These are phyloP conservation scores for Hamamelis virginiana DNA, from an alignment of 164 flowering plant genomes.

Conservation along the genomic window DNA sequence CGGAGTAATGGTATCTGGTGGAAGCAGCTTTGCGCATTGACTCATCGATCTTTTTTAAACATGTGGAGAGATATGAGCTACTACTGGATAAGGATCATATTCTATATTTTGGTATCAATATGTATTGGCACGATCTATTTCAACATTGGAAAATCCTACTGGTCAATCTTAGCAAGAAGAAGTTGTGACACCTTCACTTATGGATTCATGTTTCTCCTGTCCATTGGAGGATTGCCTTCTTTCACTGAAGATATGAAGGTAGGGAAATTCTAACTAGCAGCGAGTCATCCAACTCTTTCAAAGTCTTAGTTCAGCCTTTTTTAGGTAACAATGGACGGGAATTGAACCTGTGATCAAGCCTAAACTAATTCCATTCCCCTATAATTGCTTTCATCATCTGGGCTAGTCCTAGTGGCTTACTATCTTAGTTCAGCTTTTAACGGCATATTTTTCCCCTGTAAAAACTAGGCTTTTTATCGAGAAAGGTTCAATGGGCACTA, in stretches of 20 bases:
- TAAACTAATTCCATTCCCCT: too few relatives aligned
- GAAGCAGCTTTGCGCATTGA: slow-evolving; percentile 26
- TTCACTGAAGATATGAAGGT: slow-evolving; percentile 31
- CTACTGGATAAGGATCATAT: slow-evolving; percentile 44
- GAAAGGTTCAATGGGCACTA: slow-evolving; percentile 28
- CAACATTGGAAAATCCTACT: slow-evolving; percentile 29
- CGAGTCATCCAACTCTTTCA: too few relatives aligned
- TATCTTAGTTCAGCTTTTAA: too few relatives aligned
- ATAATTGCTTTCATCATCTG: too few relatives aligned
- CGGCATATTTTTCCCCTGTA: neutral
- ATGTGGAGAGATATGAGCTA: slow-evolving; percentile 69
- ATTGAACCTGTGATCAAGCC: too few relatives aligned
- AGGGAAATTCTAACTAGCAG: too few relatives aligned
- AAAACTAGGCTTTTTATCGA: slow-evolving; percentile 13
- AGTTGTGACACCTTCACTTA: slow-evolving; percentile 9
- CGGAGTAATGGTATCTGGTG: slow-evolving; percentile 10
- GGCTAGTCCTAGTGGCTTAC: too few relatives aligned
- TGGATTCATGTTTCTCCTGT: slow-evolving; percentile 24
- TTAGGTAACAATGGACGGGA: too few relatives aligned
- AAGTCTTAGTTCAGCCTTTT: too few relatives aligned
- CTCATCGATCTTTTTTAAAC: slow-evolving; percentile 53
- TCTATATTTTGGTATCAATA: slow-evolving; percentile 14
- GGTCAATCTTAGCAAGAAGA: slow-evolving; percentile 10
- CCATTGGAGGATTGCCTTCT: slow-evolving; percentile 31
- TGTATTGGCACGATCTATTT: slow-evolving; percentile 45